phyloP scores from a whole-genome alignment of 1,284 basidiomycete genomes.

The Microbotryomycetes sp. region DNA sequence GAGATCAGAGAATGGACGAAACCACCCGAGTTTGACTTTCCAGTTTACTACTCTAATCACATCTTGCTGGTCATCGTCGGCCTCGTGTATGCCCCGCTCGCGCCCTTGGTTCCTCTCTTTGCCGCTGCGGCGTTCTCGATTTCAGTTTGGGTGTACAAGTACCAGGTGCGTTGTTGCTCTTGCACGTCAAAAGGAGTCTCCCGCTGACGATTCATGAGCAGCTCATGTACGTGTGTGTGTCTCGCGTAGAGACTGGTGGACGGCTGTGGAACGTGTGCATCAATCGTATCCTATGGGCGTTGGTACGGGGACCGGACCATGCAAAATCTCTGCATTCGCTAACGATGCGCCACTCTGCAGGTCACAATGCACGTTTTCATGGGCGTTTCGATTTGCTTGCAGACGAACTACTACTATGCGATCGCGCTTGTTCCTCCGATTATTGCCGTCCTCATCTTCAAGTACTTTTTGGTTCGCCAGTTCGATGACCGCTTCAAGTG shows the following conservation, averaged over 20 bases:
- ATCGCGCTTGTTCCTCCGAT: constrained; percentile 37
- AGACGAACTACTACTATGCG: constrained; percentile 57
- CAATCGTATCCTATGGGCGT: constrained; percentile 69
- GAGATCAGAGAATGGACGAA: constrained; percentile 95
- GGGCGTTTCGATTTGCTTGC: constrained; percentile 57
- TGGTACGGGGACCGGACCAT: constrained; percentile 64
- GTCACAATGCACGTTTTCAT: constrained; percentile 35
- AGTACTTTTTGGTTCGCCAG: constrained; percentile 63
- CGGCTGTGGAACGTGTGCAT: constrained; percentile 83
- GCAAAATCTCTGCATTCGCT: neutral
- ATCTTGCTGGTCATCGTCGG: constrained; percentile 81
- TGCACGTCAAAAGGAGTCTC: neutral
- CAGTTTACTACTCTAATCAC: constrained; percentile 62
- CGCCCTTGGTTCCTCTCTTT: constrained; percentile 63
- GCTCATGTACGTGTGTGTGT: constrained; percentile 83
- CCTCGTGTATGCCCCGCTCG: constrained; percentile 82
- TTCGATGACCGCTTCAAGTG: constrained; percentile 68
- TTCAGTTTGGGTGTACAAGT: constrained; percentile 65
- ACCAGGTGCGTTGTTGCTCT: constrained; percentile 48
- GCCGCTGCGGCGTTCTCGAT: constrained; percentile 65
- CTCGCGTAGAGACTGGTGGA: constrained; percentile 82
- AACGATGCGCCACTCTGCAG: neutral
- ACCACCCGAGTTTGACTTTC: constrained; percentile 85
- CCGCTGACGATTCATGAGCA: neutral
- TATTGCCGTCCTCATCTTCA: constrained; percentile 61